Evolutionary conservation across 2,329 filamentous ascomycete species (phyloP), one percentile per base, ranked within the genome.

Genomic region (Aspergillus pseudotamarii): DNA sequence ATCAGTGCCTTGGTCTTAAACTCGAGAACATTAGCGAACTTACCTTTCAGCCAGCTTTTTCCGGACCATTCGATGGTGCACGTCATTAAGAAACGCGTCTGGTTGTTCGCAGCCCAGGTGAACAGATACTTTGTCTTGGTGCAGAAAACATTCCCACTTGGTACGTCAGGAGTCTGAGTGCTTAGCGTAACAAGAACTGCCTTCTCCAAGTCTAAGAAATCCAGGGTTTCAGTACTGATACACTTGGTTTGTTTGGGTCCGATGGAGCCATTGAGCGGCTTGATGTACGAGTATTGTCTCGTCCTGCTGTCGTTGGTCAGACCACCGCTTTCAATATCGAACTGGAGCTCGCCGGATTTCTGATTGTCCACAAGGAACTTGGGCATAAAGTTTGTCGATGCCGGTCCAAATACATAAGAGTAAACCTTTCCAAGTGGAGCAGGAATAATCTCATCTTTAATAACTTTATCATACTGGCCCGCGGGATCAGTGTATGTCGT

Each of bases 11-110:
- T 28, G 14, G 14, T 38, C 34, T 57, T 55, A 32, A 28, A 34
- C 3, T 55, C n/a, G 32, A 14, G 32, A 23, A 36, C 28, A 30
- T 51, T 41, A 16, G 6, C 10, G 6, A 65, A 74, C 83, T 75
- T 82, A 96, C 94, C 92, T 82, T 95, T 97, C 53, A 99, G 82
- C 95, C 95, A 99, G 81, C 94, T 97, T 84, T 98, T 99, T 71
- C 94, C 94, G 4, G 90, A 90, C 96, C 96, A 99, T 74, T 99
- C 96, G 50, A 97, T 91, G 2, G 89, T 90, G 76, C 93, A 97
- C 69, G 90, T 97, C 80, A 94, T 90, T 65, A 95, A 88, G 34
- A 99, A 81, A 32, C 93, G 87, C 1, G 96, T 99, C 45, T 88
- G 83, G 72, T 97, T 97, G 66, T 89, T 90, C 57, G 95, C 89